Base-by-base conservation (phyloP, 305 asterid genomes). In the Plantago coronopus region DNA sequence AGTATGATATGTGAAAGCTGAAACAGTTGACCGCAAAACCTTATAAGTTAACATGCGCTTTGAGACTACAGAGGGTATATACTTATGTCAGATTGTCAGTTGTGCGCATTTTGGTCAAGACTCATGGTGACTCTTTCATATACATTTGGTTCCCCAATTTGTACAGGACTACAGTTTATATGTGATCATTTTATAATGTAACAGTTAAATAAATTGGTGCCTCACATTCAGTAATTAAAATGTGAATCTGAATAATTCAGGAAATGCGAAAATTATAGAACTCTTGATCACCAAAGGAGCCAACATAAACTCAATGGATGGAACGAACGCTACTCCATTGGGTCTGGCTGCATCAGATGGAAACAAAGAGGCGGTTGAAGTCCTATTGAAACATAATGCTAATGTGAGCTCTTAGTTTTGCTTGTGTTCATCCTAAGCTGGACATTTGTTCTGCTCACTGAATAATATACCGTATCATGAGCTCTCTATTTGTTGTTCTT, bases 211-310 rank as follows among this genome's bases (percentile, higher is more conserved):
- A n/a, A 15, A 38, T 38, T 38, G 15, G 12, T 48, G 16, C 20
- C 20, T 17, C 21, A 5, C 14, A 29, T 2, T 29, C 14, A 5
- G 9, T 1, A 11, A 23, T 7, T 16, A 29, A 54, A 6, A 48
- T 29, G 21, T n/a, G 44, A 29, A 7, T 27, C 23, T 38, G 16
- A 34, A 56, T 17, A 29, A n/a, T 56, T 31, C 54, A 48, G 78
- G 74, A 42, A 21, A 29, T 17, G 42, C n/a, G 50, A 65, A 38
- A 25, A 9, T 69, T 38, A 10, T 65, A 42, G 17, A 48, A n/a
- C 18, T 65, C 9, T 61, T 74, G 54, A 42, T 73, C 12, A 56
- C 78, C 3, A 40, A 43, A 56, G 29, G 29, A 25, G 29, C 74
- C 43, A 46, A 60, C 4, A 5, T 25, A 25, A 25, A 25, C 29